Evolutionary conservation across 1,139 yeast species (phyloP).

Genomic region (Saccharomyces uvarum): DNA sequence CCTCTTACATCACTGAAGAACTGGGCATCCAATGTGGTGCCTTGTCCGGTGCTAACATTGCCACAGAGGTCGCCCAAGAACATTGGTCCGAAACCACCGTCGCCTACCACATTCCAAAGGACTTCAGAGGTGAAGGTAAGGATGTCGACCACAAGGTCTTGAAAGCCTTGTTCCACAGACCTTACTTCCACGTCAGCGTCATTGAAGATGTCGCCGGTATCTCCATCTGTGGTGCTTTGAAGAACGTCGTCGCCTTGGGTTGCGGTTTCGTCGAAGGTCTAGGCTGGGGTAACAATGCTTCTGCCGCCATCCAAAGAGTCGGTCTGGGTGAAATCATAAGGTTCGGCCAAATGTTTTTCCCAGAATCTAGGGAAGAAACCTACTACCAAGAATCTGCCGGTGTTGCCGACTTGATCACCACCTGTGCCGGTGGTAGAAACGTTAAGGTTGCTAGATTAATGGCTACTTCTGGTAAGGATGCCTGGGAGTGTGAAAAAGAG

Average conservation of each 20-base stretch:
- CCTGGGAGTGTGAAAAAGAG: slow-evolving; percentile 72
- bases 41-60: slow-evolving; percentile 88
- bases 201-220: slow-evolving; percentile 89
- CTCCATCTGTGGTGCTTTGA: slow-evolving; percentile 89
- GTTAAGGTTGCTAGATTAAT: slow-evolving; percentile 77
- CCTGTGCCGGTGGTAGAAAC: slow-evolving; percentile 95
- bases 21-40: slow-evolving; percentile 90
- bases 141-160: slow-evolving; percentile 66
- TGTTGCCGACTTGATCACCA: slow-evolving; percentile 92
- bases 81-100: slow-evolving; percentile 94
- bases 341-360: slow-evolving; percentile 70
- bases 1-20: slow-evolving; percentile 64
- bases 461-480: slow-evolving; percentile 63
- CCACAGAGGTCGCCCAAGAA: slow-evolving; percentile 87
- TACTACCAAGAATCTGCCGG: slow-evolving; percentile 91
- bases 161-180: slow-evolving; percentile 81
- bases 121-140: slow-evolving; percentile 58
- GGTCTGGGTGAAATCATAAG: slow-evolving; percentile 82
- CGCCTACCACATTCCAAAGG: slow-evolving; percentile 69
- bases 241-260: slow-evolving; percentile 87
- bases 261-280: slow-evolving; percentile 94
- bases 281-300: slow-evolving; percentile 98
- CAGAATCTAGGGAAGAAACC: slow-evolving; percentile 63
- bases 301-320: slow-evolving; percentile 92
- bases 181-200: slow-evolving; percentile 89